phyloP scores from a whole-genome alignment of 805 yeast genomes.

The Wickerhamiella azyma region DNA sequence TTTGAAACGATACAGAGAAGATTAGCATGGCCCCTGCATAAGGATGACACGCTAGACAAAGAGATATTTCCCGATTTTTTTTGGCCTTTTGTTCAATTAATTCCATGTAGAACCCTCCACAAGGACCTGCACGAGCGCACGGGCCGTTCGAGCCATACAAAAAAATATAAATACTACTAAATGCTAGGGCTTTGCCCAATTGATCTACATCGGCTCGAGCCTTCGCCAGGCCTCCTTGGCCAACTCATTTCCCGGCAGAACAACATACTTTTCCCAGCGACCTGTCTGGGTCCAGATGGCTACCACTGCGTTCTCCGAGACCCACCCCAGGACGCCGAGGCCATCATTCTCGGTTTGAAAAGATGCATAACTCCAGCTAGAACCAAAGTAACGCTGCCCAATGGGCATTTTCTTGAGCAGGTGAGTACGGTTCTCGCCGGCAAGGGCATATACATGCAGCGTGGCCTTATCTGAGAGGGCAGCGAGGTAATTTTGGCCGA shows the following conservation, averaged over 20 bases:
- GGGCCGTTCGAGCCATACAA: not conserved
- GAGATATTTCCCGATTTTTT: conserved; percentile 92
- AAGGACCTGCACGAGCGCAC: not conserved
- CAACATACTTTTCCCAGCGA: conserved; percentile 76
- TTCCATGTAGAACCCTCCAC: too few species aligned
- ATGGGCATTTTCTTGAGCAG: conserved; percentile 50
- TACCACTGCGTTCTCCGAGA: conserved; percentile 56
- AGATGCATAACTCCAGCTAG: conserved; percentile 81
- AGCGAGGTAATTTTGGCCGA: conserved; percentile 73
- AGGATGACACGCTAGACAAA: conserved; percentile 99
- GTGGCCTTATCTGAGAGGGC: conserved; percentile 83
- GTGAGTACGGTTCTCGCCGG: conserved; percentile 38
- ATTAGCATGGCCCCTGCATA: conserved; percentile 99
- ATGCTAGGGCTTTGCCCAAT: not conserved
- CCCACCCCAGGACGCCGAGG: conserved; percentile 56
- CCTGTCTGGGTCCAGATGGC: conserved; percentile 62
- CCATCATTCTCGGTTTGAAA: conserved; percentile 34
- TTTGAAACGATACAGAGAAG: conserved; percentile 99
- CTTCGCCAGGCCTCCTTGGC: conserved; percentile 62
- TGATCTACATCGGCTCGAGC: conserved; percentile 26
- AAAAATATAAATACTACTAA: not conserved
- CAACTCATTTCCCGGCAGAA: conserved; percentile 50
- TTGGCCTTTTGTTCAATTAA: conserved; percentile 5
- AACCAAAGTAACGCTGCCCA: conserved; percentile 60
- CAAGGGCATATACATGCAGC: conserved; percentile 66